Evolutionary conservation across 2,329 filamentous ascomycete genomes (phyloP).

Genomic region (Shiraia sp.): DNA sequence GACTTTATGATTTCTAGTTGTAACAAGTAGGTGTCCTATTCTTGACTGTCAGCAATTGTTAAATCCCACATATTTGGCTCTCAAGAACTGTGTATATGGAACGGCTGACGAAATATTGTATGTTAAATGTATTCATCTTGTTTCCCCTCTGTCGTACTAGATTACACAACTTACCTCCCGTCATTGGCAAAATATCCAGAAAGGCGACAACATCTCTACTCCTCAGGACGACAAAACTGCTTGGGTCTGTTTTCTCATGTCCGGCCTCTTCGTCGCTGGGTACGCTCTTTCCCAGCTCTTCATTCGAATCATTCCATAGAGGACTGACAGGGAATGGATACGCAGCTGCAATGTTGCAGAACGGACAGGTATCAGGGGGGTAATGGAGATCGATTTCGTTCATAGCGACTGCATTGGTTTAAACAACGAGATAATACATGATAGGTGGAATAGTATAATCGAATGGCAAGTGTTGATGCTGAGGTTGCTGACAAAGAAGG

Average conservation of each 20-base stretch:
- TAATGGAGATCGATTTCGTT: conserved; percentile 44
- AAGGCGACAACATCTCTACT: conserved; percentile 81
- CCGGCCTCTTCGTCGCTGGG: conserved; percentile 30
- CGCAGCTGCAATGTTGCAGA: conserved; percentile 60
- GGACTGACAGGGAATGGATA: conserved; percentile 44
- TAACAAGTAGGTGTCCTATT: conserved; percentile 72
- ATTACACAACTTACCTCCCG: conserved; percentile 56
- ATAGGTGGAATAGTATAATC: background rate
- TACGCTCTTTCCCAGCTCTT: conserved; percentile 21
- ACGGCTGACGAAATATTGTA: too few relatives aligned
- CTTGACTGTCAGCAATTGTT: background rate
- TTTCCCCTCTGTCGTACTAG: background rate
- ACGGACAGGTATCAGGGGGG: conserved; percentile 55
- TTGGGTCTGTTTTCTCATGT: conserved; percentile 40
- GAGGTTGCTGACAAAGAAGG: conserved; percentile 1
- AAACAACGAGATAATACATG: background rate
- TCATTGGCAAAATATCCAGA: conserved; percentile 89
- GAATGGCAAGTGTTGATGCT: background rate
- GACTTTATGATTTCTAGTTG: conserved; percentile 74
- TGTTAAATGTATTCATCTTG: too few relatives aligned
- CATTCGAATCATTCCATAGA: conserved; percentile 11
- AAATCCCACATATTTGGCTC: background rate
- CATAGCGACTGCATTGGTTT: conserved; percentile 17
- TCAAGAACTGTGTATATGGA: background rate
- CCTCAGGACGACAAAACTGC: conserved; percentile 69